phyloP scores from a whole-genome alignment of 495 filamentous ascomycete species.

The Pyronema domesticum region DNA sequence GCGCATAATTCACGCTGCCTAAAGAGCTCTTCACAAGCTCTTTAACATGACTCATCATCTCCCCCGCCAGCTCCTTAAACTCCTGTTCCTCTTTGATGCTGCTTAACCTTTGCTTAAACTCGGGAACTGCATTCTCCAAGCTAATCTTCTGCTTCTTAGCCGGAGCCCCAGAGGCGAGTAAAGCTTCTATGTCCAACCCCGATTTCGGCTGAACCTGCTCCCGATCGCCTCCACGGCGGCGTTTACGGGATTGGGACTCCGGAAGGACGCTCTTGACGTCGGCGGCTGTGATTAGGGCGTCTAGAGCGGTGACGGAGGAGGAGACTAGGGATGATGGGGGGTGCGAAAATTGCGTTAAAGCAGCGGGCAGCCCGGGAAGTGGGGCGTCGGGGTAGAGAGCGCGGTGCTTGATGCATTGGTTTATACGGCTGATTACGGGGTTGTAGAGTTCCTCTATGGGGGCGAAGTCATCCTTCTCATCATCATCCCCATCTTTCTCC shows the following conservation, averaged over 20 bases:
- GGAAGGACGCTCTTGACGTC: slow-evolving; percentile 55
- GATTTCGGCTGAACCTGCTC: slow-evolving; percentile 71
- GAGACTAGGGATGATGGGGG: slow-evolving; percentile 49
- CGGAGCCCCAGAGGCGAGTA: slow-evolving; percentile 6
- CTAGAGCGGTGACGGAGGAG: slow-evolving; percentile 35
- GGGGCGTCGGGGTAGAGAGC: slow-evolving; percentile 56
- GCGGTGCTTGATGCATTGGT: slow-evolving; percentile 64
- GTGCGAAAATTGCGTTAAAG: slow-evolving; percentile 54
- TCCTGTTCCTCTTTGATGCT: slow-evolving; percentile 38
- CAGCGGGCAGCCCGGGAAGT: slow-evolving; percentile 46
- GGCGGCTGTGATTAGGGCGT: slow-evolving; percentile 46
- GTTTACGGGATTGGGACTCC: slow-evolving; percentile 26
- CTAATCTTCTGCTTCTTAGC: slow-evolving; percentile 47
- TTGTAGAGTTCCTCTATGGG: slow-evolving; percentile 71
- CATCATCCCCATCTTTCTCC: slow-evolving; percentile 25
- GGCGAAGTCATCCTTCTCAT: slow-evolving; percentile 52
- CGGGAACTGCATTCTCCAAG: slow-evolving; percentile 64
- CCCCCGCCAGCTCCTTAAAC: slow-evolving; percentile 49
- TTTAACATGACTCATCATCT: slow-evolving; percentile 56
- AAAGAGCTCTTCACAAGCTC: slow-evolving; percentile 51
- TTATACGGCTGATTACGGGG: slow-evolving; percentile 80
- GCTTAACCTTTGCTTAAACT: slow-evolving; percentile 70
- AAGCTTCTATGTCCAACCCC: slow-evolving; percentile 47
- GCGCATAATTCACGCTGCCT: slow-evolving; percentile 54
- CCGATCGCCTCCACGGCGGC: slow-evolving; percentile 49